Evolutionary conservation across 2,329 filamentous ascomycete genomes (phyloP), one percentile per base, ranked within the genome.

Genomic region (Cercospora janseana): DNA sequence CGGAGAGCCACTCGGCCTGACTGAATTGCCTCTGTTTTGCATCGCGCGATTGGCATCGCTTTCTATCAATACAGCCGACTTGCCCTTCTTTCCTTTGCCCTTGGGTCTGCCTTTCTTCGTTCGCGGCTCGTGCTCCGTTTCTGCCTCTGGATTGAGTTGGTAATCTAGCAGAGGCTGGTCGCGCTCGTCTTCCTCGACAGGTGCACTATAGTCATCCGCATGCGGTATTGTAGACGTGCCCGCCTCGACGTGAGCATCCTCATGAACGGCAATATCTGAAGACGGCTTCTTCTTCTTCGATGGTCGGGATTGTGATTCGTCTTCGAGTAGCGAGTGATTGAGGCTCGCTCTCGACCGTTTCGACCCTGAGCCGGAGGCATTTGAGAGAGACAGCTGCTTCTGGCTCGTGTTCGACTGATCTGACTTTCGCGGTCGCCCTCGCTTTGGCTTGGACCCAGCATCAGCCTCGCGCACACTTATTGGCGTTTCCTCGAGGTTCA

Each of bases 31-130:
- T 21, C 26, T 48, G n/a, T 47, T 41, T 16, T 55, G 54, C 42
- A 60, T 57, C 6, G 49, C 43, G n/a, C 56, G 55, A 40, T 60
- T 61, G 7, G 56, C 40, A 35, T 63, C 54, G 42, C 52, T 37
- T 21, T 63, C 57, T 38, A 54, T 60, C 10, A 51, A 51, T 18
- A 52, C 51, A 20, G 50, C 54, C 6, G 49, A 49, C 27, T 54
- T 56, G 41, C 34, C 44, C 37, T 52, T 55, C 31, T 57, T 59
- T 2, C 48, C 56, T 18, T 58, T 58, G 4, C 37, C 40, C 10
- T 49, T 46, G 26, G 48, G 50, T 38, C 34, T 57, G n/a, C 42
- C 35, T 43, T 51, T 58, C 42, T 48, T 51, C 18, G 42, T 44
- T 18, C 34, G 40, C 20, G 46, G 15, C 12, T 52, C 48, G 18